Base-by-base conservation (phyloP, 495 filamentous ascomycete genomes). In the Penicilliopsis zonata region DNA sequence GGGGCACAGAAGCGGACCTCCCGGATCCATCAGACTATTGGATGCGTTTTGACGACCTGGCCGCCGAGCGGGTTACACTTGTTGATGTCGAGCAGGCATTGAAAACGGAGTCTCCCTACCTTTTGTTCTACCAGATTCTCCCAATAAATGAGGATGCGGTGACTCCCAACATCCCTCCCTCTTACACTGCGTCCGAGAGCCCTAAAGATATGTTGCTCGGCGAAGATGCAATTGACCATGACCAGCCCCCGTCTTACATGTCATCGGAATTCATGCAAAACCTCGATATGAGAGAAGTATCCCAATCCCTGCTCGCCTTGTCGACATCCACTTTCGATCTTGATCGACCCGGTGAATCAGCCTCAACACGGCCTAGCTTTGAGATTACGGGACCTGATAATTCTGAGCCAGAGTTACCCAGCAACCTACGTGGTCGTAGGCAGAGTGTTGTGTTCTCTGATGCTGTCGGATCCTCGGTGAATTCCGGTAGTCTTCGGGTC, bases 81-180 rank as follows among this genome's bases (percentile, higher is more conserved):
- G 75, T 94, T 24, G 79, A 94, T 41, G 80, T 90, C 34, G 77
- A 85, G 30, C 63, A 82, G 36, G 68, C 73, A 21, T 54, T 95
- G 32, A 75, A 71, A 34, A 68, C 78, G n/a, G 88, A 94, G 48
- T 87, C 81, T 38, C 88, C 90, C 3, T 98, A 98, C 43, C 69
- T 98, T 2, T 60, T 98, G 0, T 94, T 95, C 55, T 98, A 94
- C 45, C 88, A 94, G 50, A 86, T 95, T 23, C 67, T 86, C 21
- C 90, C 88, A 0, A 81, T 92, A 39, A 72, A 80, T 18, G 79
- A 81, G 28, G 74, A 82, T 29, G 59, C 70, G 5, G 53, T 69
- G 0, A 59, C 66, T 32, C 69, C 69, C 7, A 66, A 65, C 23
- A 70, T 65, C 3, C 61, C 70, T 3, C 66, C 74, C 7, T 67